Base-by-base conservation (phyloP, 805 yeast species). In the Candida rishiriensis region DNA sequence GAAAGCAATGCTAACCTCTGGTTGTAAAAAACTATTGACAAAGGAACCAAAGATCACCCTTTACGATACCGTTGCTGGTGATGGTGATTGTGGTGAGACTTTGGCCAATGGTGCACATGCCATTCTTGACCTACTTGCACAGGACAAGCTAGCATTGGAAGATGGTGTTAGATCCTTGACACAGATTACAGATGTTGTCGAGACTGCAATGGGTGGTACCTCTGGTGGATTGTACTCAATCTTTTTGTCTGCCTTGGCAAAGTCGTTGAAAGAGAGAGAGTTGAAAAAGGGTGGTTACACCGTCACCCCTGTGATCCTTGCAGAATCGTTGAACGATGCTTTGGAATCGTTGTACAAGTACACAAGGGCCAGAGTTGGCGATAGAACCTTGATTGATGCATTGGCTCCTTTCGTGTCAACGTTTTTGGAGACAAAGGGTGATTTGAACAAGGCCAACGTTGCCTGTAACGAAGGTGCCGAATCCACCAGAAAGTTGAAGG, bases 51-150 rank as follows among this genome's bases (percentile, higher is more conserved):
- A 79, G 55, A 84, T 90, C 57, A 90, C 97, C 1, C 75, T 79
- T 43, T 81, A 85, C 53, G 98, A 90, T 57, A 85, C 95, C 2
- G 73, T 81, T 52, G 97, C 91, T 1, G 98, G 98, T 46, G 98
- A 90, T 63, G 98, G 98, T 55, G 98, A 90, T 61, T 90, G 97
- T 66, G 98, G 98, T 34, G 93, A 88, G 56, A 90, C 97, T 1
- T 68, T 90, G 48, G 87, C 81, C 12, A 75, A 79, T 18, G 98
- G 97, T 34, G 93, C 89, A 28, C 73, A 81, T 43, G 89, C 86
- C 1, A 76, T 90, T 36, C 63, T 79, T 36, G 67, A 72, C 10
- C 78, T 79, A 16, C 65, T 88, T 38, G 67, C 71, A 10, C 41
- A 57, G 15, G 61, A 63, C 26, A 53, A 63, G 9, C 55, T 76